Conservation (phyloP, 2,329 filamentous ascomycete genomes). For the Pseudocercospora fijiensis region DNA sequence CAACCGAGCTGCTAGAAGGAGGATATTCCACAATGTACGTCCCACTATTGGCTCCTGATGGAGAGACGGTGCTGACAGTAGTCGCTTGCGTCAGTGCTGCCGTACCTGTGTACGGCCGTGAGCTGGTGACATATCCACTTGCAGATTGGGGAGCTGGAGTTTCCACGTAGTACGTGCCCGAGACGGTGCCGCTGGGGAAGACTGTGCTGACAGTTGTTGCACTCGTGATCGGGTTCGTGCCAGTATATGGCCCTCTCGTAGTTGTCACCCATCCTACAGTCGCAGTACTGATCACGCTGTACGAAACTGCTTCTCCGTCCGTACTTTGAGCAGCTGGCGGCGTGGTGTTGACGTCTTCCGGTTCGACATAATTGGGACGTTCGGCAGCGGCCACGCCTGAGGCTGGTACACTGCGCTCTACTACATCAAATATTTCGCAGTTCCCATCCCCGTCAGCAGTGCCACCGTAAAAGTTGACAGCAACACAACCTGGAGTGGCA, state of each 20-base stretch:
- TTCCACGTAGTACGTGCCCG: slow-evolving; percentile 14
- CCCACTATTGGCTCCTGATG: neutral
- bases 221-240: slow-evolving; percentile 9
- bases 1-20: neutral
- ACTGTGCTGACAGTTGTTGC: slow-evolving; percentile 19
- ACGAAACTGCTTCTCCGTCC: neutral
- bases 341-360: slow-evolving; percentile 9
- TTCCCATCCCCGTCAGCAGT: neutral
- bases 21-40: slow-evolving; percentile 10
- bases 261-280: slow-evolving; percentile 13
- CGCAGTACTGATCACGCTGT: slow-evolving; percentile 13
- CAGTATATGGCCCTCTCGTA: slow-evolving; percentile 12
- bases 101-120: slow-evolving; percentile 7
- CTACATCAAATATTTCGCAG: slow-evolving; percentile 15
- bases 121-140: slow-evolving; percentile 6
- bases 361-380: slow-evolving; percentile 6
- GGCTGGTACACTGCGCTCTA: slow-evolving; percentile 2
- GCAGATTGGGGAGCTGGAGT: neutral
- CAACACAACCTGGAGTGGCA: slow-evolving; percentile 14
- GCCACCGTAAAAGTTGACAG: slow-evolving; percentile 11
- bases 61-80: slow-evolving; percentile 8
- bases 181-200: slow-evolving; percentile 7
- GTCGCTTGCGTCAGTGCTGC: neutral
- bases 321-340: slow-evolving; percentile 4
- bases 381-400: slow-evolving; percentile 9